Evolutionary conservation across 2,329 filamentous ascomycete species (phyloP).

Genomic region (Xylaria sp.): DNA sequence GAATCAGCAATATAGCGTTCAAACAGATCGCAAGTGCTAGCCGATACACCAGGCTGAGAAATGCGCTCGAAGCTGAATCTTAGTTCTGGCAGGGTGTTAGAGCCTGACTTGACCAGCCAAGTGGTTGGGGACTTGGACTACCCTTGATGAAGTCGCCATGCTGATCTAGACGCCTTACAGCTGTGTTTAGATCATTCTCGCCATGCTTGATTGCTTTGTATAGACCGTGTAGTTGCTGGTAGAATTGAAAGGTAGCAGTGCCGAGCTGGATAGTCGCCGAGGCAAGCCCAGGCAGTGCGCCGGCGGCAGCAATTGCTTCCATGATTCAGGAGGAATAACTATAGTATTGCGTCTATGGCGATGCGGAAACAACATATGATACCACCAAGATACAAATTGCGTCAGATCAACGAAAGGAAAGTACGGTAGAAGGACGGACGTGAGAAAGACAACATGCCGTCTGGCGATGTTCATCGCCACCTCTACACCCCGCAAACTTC

Average conservation of each 20-base stretch:
- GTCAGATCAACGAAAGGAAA: not conserved
- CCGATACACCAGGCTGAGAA: not conserved
- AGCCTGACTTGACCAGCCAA: not conserved
- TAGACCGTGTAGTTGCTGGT: constrained; percentile 24
- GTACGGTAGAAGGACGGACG: not conserved
- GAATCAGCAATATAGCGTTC: constrained; percentile 22
- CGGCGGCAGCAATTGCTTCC: constrained; percentile 30
- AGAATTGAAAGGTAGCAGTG: constrained; percentile 30
- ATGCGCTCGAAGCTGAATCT: constrained; percentile 23
- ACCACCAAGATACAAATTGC: not conserved
- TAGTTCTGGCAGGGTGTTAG: constrained; percentile 15
- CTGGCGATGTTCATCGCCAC: not conserved
- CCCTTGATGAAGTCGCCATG: constrained; percentile 30
- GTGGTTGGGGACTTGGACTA: not conserved
- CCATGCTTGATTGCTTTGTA: constrained; percentile 30
- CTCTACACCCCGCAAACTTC: not conserved
- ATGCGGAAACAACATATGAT: no score
- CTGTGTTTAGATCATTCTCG: constrained; percentile 18
- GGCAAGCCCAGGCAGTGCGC: constrained; percentile 23
- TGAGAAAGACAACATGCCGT: not conserved
- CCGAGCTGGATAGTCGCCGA: constrained; percentile 29
- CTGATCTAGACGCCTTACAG: constrained; percentile 16
- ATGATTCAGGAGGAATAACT: not conserved
- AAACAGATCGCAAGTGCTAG: constrained; percentile 13
- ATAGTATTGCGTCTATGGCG: no score